phyloP scores from a whole-genome alignment of 2,329 filamentous ascomycete species.

The Chrysoporthe deuterocubensis region DNA sequence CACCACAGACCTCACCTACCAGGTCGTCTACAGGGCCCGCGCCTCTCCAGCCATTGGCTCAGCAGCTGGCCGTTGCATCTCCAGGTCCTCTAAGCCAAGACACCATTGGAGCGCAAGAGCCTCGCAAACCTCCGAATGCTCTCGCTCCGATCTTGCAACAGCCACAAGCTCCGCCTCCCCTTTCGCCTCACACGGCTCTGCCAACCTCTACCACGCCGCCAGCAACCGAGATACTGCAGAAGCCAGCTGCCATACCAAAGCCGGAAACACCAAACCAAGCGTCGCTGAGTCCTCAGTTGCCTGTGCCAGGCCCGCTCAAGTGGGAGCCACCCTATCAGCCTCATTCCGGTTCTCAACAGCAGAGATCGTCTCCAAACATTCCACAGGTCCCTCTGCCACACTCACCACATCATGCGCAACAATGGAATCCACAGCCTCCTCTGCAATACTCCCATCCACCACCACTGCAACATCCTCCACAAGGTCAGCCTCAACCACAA shows the following conservation, averaged over 20 bases:
- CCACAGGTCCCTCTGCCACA: slow-evolving; percentile 23
- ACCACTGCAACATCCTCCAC: slow-evolving; percentile 19
- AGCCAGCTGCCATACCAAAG: slow-evolving; percentile 39
- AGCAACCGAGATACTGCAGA: slow-evolving; percentile 39
- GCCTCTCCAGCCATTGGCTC: slow-evolving; percentile 20
- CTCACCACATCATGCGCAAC: slow-evolving; percentile 20
- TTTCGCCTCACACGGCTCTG: slow-evolving; percentile 35
- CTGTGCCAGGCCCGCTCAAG: slow-evolving; percentile 41
- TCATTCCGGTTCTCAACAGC: slow-evolving; percentile 29
- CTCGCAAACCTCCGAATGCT: slow-evolving; percentile 19
- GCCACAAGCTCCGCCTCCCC: slow-evolving; percentile 41
- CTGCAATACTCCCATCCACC: slow-evolving; percentile 29
- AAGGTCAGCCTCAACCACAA: slow-evolving; percentile 24
- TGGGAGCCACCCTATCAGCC: slow-evolving; percentile 49
- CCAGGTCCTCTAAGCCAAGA: slow-evolving; percentile 13
- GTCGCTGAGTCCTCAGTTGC: slow-evolving; percentile 33
- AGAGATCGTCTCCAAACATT: slow-evolving; percentile 17
- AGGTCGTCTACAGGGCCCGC: slow-evolving; percentile 19
- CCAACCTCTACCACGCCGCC: slow-evolving; percentile 34
- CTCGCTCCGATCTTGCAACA: slow-evolving; percentile 44
- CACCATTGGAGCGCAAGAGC: slow-evolving; percentile 14
- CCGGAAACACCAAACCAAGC: slow-evolving; percentile 34
- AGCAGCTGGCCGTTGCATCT: slow-evolving; percentile 7
- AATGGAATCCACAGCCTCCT: slow-evolving; percentile 22
- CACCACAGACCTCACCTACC: slow-evolving; percentile 15